A percentile compares a stretch with the other conserved stretches of the same genome.
These are phyloP conservation scores for Metschnikowia corniflorae DNA, from an alignment of 805 yeast genomes.

Conservation along the genomic window DNA sequence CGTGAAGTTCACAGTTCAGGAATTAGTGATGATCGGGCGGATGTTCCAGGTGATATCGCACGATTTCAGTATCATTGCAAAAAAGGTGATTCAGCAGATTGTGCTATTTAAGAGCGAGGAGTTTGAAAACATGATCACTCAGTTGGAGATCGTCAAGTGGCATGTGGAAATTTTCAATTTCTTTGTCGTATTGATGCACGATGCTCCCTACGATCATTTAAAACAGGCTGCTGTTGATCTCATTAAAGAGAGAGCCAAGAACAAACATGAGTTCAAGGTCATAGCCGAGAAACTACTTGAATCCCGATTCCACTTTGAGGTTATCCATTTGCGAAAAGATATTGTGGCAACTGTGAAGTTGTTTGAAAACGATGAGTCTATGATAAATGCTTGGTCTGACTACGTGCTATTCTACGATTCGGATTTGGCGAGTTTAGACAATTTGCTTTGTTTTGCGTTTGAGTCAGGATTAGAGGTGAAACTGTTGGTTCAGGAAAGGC, in stretches of 20 bases:
- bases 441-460: slow-evolving; percentile 15
- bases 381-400: slow-evolving; percentile 19
- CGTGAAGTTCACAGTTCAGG: slow-evolving; percentile 16
- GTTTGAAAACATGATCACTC: slow-evolving; percentile 19
- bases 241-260: slow-evolving; percentile 18
- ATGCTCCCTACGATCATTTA: slow-evolving; percentile 32
- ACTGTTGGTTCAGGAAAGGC: slow-evolving; percentile 16
- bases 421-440: slow-evolving; percentile 20
- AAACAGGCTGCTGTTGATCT: slow-evolving; percentile 24
- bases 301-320: slow-evolving; percentile 24
- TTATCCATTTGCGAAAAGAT: slow-evolving; percentile 18
- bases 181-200: slow-evolving; percentile 31
- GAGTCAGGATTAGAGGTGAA: slow-evolving; percentile 17
- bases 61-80: slow-evolving; percentile 28
- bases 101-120: slow-evolving; percentile 28
- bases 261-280: slow-evolving; percentile 17
- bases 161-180: slow-evolving; percentile 28
- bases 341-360: slow-evolving; percentile 15
- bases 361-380: slow-evolving; percentile 13
- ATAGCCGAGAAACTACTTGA: slow-evolving; percentile 25
- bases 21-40: slow-evolving; percentile 20
- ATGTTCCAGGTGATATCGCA: slow-evolving; percentile 19
- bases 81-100: slow-evolving; percentile 32
- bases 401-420: slow-evolving; percentile 16
- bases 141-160: slow-evolving; percentile 29